Conservation (phyloP, 768 basidiomycete genomes). For the Clavulina sp. region DNA sequence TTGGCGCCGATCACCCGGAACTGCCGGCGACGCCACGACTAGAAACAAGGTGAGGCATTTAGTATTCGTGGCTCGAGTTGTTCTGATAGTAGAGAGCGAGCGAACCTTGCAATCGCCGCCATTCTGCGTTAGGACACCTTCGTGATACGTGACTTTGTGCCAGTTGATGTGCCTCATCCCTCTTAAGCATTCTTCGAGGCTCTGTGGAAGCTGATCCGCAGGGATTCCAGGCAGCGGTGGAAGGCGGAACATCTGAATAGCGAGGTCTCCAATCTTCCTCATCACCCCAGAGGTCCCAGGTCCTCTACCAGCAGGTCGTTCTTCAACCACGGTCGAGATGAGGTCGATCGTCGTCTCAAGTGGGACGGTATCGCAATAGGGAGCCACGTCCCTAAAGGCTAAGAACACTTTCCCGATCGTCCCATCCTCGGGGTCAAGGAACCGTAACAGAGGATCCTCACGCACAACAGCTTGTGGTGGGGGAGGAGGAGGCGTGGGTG, state of each 20-base stretch:
- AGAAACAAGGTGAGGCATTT: neutral
- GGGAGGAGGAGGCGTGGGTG: constrained; percentile 23
- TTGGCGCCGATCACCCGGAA: constrained; percentile 74
- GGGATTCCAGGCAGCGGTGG: constrained; percentile 75
- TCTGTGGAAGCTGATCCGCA: constrained; percentile 67
- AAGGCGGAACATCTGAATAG: constrained; percentile 78
- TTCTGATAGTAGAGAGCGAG: constrained; percentile 5
- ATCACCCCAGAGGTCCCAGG: constrained; percentile 31
- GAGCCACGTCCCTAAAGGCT: constrained; percentile 72
- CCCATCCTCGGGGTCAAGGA: constrained; percentile 59
- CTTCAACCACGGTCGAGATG: constrained; percentile 45
- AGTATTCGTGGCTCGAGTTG: neutral
- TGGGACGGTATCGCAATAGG: constrained; percentile 66
- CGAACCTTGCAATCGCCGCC: constrained; percentile 86
- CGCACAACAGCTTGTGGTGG: constrained; percentile 25
- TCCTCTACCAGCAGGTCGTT: neutral
- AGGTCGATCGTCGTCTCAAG: constrained; percentile 72
- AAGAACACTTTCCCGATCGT: constrained; percentile 78
- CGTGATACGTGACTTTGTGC: constrained; percentile 89
- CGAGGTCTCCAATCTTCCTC: constrained; percentile 68
- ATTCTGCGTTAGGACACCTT: constrained; percentile 80
- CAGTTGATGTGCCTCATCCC: constrained; percentile 80
- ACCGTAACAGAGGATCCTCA: constrained; percentile 63
- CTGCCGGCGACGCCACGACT: constrained; percentile 73
- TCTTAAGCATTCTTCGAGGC: constrained; percentile 78